Conservation (phyloP, 2,329 filamentous ascomycete genomes). For the Trichoderma aggressivum region DNA sequence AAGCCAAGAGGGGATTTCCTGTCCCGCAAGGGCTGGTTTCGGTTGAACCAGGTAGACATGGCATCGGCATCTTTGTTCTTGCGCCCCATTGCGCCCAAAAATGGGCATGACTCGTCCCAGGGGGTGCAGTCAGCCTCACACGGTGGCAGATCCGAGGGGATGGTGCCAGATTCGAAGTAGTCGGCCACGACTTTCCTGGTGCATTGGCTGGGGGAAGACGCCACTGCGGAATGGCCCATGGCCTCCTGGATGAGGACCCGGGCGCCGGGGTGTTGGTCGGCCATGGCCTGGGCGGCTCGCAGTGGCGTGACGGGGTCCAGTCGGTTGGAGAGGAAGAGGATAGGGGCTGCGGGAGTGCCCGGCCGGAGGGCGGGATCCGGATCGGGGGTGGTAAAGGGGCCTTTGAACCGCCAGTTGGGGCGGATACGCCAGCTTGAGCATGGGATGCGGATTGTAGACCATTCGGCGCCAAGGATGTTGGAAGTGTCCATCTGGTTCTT, state of each 20-base stretch:
- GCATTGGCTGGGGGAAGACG: conserved; percentile 22
- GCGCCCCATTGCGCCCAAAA: background rate
- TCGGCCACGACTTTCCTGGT: conserved; percentile 23
- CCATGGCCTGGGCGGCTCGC: conserved; percentile 33
- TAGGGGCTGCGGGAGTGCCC: conserved; percentile 38
- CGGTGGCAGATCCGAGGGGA: conserved; percentile 23
- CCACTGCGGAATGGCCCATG: conserved; percentile 29
- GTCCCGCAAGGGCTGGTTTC: background rate
- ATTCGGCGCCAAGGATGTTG: conserved; percentile 31
- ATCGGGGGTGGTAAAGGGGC: conserved; percentile 32
- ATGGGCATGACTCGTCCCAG: conserved; percentile 21
- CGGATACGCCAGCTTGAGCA: conserved; percentile 40
- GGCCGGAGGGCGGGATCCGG: conserved; percentile 24
- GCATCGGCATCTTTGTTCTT: background rate
- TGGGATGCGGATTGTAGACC: conserved; percentile 36
- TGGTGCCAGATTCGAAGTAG: conserved; percentile 31
- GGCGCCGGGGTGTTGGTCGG: conserved; percentile 28
- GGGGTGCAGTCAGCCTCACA: conserved; percentile 21
- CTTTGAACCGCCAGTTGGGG: conserved; percentile 40
- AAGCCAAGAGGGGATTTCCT: background rate
- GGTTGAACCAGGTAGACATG: conserved; percentile 8
- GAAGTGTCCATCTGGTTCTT: conserved; percentile 28
- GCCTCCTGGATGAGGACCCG: conserved; percentile 31
- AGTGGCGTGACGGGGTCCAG: conserved; percentile 48
- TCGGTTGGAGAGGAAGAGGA: conserved; percentile 43